These are phyloP conservation scores for Globisporangium recalcitrans DNA, from an alignment of 352 stramenopile species.

Conservation along the genomic window DNA sequence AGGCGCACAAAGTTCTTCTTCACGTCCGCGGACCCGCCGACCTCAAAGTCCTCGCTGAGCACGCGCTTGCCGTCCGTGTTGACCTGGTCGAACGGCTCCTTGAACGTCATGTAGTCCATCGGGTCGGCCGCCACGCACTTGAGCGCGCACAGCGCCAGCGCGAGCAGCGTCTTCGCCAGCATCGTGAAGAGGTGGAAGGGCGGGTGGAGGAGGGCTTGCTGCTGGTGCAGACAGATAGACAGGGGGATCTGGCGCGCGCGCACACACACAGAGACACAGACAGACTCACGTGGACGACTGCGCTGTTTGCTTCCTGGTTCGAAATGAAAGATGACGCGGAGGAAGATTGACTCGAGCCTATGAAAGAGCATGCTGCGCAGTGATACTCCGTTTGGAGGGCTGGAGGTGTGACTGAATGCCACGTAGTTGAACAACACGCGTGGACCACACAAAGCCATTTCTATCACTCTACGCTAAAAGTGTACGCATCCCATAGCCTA, in stretches of 20 bases:
- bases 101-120: constrained; percentile 38
- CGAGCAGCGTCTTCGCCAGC: constrained; percentile 19
- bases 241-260: no score
- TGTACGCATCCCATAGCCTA: no score
- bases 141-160: constrained; percentile 20
- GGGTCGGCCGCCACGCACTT: constrained; percentile 12
- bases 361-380: neutral
- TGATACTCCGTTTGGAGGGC: neutral
- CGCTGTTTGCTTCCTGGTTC: constrained; percentile 4
- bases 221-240: neutral
- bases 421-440: no score
- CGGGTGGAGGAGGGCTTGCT: neutral
- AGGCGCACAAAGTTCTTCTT: constrained; percentile 83
- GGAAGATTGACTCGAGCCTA: neutral
- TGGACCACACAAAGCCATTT: no score
- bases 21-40: constrained; percentile 59
- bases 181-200: constrained; percentile 2
- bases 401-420: neutral
- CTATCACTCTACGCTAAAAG: no score
- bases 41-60: constrained; percentile 50
- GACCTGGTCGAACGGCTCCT: constrained; percentile 57
- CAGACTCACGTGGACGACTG: neutral
- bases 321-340: constrained; percentile 5
- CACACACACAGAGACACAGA: neutral
- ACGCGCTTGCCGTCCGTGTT: constrained; percentile 45